Evolutionary conservation across 495 filamentous ascomycete genomes (phyloP), one percentile per base, ranked within the genome.

Genomic region (Aspergillus biplanus): DNA sequence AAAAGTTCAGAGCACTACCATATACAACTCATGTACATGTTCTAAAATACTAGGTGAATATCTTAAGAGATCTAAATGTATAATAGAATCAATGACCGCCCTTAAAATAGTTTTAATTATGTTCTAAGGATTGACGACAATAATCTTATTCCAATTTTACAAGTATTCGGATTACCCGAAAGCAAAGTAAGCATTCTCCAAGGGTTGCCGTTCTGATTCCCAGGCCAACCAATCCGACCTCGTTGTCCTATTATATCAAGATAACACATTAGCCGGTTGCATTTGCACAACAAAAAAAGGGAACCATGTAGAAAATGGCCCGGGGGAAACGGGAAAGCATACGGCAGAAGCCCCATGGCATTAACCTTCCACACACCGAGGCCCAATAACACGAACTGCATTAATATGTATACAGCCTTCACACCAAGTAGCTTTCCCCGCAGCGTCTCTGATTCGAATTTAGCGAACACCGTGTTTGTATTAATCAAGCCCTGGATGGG

Each of bases 281-380:
- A 27, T n/a, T 18, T 18, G 16, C 9, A 50, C 0, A 11, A 50
- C 11, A 9, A 18, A 5, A 9, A 50, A 35, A 57, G 4, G 58
- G 34, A 21, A 31, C 58, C 5, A 21, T 0, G 56, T 12, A 57
- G 6, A 21, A 48, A 15, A 27, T 21, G 57, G 15, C 18, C 35
- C 9, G 5, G 0, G 39, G 15, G 44, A 50, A 39, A n/a, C 39
- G 16, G 31, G 18, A 57, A 5, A 42, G 86, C 89, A 74, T 84
- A 93, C 90, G 95, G 95, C 74, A 99, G 81, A 64, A 99, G 76
- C 4, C 96, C 95, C 95, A 99, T 99, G 46, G 83, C 85, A 78
- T 98, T 97, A 32, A 99, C 87, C 75, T 99, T 99, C 92, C 92
- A 99, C 54, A 99, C 78, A 5, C 95, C 95, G 75, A 98, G 75